Evolutionary conservation across 192 early-diverging fungal genomes (phyloP).

Genomic region (Podila minutissima): DNA sequence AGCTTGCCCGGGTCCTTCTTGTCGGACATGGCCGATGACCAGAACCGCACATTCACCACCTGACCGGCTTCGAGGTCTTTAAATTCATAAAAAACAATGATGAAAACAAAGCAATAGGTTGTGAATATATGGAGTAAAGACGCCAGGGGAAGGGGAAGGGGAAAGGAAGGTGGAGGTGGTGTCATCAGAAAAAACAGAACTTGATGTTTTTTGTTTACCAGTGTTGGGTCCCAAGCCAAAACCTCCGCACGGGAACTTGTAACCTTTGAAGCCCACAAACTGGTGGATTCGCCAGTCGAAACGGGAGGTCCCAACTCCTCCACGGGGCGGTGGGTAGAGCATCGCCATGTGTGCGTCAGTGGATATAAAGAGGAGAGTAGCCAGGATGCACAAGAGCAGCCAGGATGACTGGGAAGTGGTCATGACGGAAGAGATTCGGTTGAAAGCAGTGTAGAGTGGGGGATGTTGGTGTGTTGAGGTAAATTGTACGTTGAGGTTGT

Average conservation of each 20-base stretch:
- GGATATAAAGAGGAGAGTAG: neutral
- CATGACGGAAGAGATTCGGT: neutral
- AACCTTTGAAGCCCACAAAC: conserved; percentile 27
- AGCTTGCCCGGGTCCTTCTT: neutral
- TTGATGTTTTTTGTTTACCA: conserved; percentile 1
- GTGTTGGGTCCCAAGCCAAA: conserved; percentile 14
- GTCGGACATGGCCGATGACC: conserved; percentile 17
- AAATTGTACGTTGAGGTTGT: neutral
- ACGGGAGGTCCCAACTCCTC: conserved; percentile 16
- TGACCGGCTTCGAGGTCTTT: conserved; percentile 57
- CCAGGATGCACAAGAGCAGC: conserved; percentile 12
- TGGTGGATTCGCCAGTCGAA: conserved; percentile 35
- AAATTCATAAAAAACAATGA: neutral
- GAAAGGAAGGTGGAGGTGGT: too few species aligned
- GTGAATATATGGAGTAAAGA: neutral
- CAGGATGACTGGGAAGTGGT: neutral
- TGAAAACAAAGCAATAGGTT: neutral
- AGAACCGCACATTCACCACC: conserved; percentile 61
- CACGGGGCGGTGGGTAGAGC: conserved; percentile 29
- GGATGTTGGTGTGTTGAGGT: too few species aligned
- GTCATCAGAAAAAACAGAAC: neutral
- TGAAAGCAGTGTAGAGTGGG: too few species aligned
- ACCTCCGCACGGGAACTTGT: conserved; percentile 41
- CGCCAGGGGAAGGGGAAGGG: neutral
- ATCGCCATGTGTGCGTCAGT: conserved; percentile 33